Evolutionary conservation across 2,329 filamentous ascomycete species (phyloP), one percentile per base, ranked within the genome.

Genomic region (Xenosphaeropsis pyriputrescens): DNA sequence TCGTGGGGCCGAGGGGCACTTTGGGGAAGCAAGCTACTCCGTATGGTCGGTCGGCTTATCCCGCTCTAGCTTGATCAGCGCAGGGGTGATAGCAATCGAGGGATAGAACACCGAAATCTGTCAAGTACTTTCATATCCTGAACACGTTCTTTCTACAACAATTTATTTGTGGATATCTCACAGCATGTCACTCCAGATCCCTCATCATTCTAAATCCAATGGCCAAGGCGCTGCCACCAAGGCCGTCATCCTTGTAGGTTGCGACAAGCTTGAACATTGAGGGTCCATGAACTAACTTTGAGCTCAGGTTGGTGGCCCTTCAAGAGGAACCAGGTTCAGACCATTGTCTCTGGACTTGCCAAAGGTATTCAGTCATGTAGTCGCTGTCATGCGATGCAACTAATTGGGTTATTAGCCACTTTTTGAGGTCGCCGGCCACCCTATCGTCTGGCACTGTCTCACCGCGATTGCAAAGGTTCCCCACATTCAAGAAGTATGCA

Each of bases 381-480:
- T 39, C 45, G 50, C 48, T 33, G 15, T 30, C 40, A 29, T 38
- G 33, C 32, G 31, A 37, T 43, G 36, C 46, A 49, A 43, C 39
- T 43, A 18, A 39, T 31, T 18, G 13, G 33, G 26, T 18, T 32
- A 14, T 41, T 53, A 93, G 85, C 91, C 91, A 46, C 83, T 98
- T 50, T 96, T 98, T 67, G 89, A 95, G 60, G 86, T 98, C 55
- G 91, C 91, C 49, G 91, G 91, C 51, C 91, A 98, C 63, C 86
- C 89, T 51, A 96, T 98, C 65, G 86, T 96, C 67, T 89, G 88
- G 72, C 91, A 98, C 70, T 94, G 88, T 69, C 75, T 98, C 58
- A 83, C 81, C 54, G 86, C 91, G 53, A 74, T 96, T 54, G 78
- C 84, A 48, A 93, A 88, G 59, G 84, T 96, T 43, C 81, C 85